Conservation (phyloP, 2,329 filamentous ascomycete genomes). For the Cercospora sp. region DNA sequence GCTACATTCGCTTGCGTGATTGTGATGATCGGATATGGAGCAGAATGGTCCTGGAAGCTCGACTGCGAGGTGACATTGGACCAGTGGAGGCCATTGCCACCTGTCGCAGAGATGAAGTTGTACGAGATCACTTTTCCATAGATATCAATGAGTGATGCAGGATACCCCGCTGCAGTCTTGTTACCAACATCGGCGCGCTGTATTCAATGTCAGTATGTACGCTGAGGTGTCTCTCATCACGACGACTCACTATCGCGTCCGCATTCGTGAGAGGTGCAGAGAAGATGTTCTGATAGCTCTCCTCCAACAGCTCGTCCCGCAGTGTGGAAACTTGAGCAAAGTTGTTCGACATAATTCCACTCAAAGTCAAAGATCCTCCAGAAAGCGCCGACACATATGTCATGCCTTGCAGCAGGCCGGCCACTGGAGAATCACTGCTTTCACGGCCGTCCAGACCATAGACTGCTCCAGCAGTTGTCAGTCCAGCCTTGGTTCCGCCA, state of each 20-base stretch:
- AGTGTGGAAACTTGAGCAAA: conserved; percentile 21
- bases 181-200: conserved; percentile 17
- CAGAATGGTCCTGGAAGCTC: conserved; percentile 17
- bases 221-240: background rate
- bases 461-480: conserved; percentile 22
- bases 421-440: conserved; percentile 9
- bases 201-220: background rate
- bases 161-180: conserved; percentile 21
- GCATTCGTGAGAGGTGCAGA: conserved; percentile 7
- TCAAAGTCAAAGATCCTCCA: conserved; percentile 22
- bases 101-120: conserved; percentile 16
- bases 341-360: conserved; percentile 22
- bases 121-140: conserved; percentile 19
- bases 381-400: conserved; percentile 22
- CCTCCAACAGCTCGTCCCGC: conserved; percentile 10
- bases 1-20: conserved; percentile 18
- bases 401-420: conserved; percentile 20
- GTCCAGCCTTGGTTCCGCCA: conserved; percentile 22
- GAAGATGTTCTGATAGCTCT: conserved; percentile 22
- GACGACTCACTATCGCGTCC: conserved; percentile 8
- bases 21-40: conserved; percentile 23
- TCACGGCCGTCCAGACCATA: conserved; percentile 21
- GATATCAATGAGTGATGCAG: conserved; percentile 17
- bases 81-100: conserved; percentile 13
- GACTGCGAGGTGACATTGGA: conserved; percentile 10